A percentile compares a stretch with the other conserved stretches of the same genome.
Conservation (phyloP, 192 early-diverging fungal species). For the Coemansia sp. region DNA sequence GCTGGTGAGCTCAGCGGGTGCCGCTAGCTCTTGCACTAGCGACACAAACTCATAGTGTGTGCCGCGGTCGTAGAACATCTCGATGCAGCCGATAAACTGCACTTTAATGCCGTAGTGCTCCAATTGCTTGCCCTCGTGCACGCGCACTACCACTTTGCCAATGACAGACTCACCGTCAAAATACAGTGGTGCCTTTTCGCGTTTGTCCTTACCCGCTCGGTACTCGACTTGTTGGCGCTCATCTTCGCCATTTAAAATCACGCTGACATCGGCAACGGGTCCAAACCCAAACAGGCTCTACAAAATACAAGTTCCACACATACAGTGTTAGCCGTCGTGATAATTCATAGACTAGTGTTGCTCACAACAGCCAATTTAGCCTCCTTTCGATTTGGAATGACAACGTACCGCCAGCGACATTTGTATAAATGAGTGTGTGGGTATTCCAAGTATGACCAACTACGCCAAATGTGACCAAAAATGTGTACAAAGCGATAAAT, state of each 20-base stretch:
- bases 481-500: background rate
- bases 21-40: constrained; percentile 89
- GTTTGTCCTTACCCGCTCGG: constrained; percentile 89
- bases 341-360: background rate
- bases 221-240: constrained; percentile 91
- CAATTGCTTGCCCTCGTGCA: constrained; percentile 84
- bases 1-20: constrained; percentile 87
- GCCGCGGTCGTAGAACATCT: constrained; percentile 93
- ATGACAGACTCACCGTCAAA: constrained; percentile 93
- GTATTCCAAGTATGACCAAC: background rate
- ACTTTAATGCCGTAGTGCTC: constrained; percentile 99
- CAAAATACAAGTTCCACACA: background rate
- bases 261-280: constrained; percentile 83
- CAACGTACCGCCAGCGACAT: constrained; percentile 53
- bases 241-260: constrained; percentile 82
- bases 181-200: constrained; percentile 90
- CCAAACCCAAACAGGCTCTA: constrained; percentile 77
- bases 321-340: background rate
- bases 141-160: constrained; percentile 73
- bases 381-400: background rate
- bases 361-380: background rate
- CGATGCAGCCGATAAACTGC: constrained; percentile 97
- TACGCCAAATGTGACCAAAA: background rate
- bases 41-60: constrained; percentile 95
- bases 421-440: background rate